Evolutionary conservation across 2,329 filamentous ascomycete species (phyloP), one percentile per base, ranked within the genome.

Genomic region (Drechmeria coniospora): DNA sequence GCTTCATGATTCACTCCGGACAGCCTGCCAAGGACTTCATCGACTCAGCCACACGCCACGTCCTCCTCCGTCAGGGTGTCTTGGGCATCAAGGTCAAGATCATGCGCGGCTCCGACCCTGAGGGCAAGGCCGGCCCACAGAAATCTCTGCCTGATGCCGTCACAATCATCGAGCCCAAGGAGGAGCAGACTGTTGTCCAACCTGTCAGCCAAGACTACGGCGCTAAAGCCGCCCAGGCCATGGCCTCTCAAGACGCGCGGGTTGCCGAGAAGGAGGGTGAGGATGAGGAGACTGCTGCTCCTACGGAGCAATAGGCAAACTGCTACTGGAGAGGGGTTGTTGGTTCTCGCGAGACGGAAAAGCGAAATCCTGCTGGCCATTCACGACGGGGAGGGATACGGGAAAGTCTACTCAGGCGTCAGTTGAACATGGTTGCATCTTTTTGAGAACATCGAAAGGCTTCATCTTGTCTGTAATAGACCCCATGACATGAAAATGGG

Each of bases 51-150:
- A 95, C 90, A 55, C 90, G 90, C 53, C 90, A 98, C 82, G 90
- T 98, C 53, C 84, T 98, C 46, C 86, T 98, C 63, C 82, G 92
- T 68, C 90, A 98, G 74, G 90, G 90, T 81, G 90, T 98, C 45
- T 73, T 98, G 45, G 90, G 90, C 69, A 98, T 98, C 72, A 98
- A 98, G 78, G 90, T 98, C 65, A 98, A 98, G 86, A 98, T 98
- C 70, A 98, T 98, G 90, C 86, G 92, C 61, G 90, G 90, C 58
- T 90, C 83, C 50, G 90, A 98, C 71, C 90, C 90, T 60, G 84
- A 95, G 68, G 90, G 90, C 77, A 98, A 98, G 79, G 76, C 83
- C 53, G 84, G 90, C 47, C 86, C 87, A 51, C 82, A 86, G 67
- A 94, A 95, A 77, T 77, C 84, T 46, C 82, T 98, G 43, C 90